Evolutionary conservation across 208 protist species (phyloP).

Genomic region (Crithidia mellificae): DNA sequence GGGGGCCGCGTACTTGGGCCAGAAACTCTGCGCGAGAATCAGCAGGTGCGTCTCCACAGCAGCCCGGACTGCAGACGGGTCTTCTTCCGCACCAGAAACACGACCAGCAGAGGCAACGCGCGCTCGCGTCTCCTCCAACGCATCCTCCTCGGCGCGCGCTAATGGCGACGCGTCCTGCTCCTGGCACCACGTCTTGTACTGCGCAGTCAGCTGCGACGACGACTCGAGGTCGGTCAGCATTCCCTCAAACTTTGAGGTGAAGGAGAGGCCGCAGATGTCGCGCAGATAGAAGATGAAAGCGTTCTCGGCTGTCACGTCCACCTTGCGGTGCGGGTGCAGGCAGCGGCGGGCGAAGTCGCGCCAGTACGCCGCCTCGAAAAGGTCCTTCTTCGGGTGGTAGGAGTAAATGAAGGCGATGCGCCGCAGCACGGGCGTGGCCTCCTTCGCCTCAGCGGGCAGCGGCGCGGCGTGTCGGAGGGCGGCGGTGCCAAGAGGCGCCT

Average conservation of each 20-base stretch:
- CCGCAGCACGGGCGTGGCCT: constrained; percentile 37
- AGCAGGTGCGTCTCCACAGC: constrained; percentile 68
- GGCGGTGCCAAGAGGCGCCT: constrained; percentile 5
- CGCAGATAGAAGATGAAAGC: constrained; percentile 93
- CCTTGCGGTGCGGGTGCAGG: constrained; percentile 75
- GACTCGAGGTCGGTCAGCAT: constrained; percentile 85
- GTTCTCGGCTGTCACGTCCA: constrained; percentile 86
- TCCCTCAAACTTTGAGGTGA: constrained; percentile 95
- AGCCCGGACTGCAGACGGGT: no score
- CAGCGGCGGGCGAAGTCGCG: constrained; percentile 93
- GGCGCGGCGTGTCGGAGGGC: constrained; percentile 24
- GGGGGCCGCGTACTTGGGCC: constrained; percentile 73
- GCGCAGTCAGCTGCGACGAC: constrained; percentile 40
- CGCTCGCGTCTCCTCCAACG: no score
- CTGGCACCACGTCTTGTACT: constrained; percentile 46
- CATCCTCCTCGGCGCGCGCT: constrained; percentile 3
- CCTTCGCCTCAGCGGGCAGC: constrained; percentile 22
- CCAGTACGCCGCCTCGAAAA: constrained; percentile 97
- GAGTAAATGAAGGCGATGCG: constrained; percentile 83
- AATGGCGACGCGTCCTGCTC: neutral
- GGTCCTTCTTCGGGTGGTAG: constrained; percentile 91
- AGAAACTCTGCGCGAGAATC: constrained; percentile 92
- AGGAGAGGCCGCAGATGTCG: constrained; percentile 90
- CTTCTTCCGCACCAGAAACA: no score
- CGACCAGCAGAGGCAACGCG: no score